Percentiles rank a stretch among this genome's conserved stretches.
Evolutionary conservation across 768 basidiomycete genomes (phyloP).

Genomic region (Rhodotorula paludigena): DNA sequence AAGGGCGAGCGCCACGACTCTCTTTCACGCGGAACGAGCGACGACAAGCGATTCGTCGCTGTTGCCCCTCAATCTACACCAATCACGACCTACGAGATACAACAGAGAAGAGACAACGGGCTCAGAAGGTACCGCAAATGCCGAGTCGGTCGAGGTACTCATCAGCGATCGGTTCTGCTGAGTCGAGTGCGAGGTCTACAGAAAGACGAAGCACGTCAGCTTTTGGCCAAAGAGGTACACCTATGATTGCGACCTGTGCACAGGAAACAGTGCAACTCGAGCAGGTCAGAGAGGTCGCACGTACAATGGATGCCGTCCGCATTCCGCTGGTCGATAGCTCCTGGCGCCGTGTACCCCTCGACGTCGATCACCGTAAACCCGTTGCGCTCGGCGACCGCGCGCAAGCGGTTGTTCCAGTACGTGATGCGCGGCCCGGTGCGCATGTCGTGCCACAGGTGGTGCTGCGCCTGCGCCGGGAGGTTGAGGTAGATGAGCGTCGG

Average conservation of each 20-base stretch:
- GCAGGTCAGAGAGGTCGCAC: neutral
- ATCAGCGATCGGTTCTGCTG: conserved; percentile 4
- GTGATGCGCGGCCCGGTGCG: conserved; percentile 14
- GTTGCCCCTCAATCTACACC: too few species aligned
- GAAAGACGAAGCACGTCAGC: neutral
- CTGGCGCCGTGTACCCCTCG: neutral
- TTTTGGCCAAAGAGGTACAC: neutral
- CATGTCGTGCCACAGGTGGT: conserved; percentile 17
- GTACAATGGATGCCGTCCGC: conserved; percentile 27
- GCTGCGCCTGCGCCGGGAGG: conserved; percentile 15
- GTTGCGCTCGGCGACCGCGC: neutral
- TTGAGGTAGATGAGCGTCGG: conserved; percentile 15
- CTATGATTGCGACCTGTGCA: neutral
- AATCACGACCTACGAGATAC: too few species aligned
- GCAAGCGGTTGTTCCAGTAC: conserved; percentile 3
- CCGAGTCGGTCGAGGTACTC: neutral
- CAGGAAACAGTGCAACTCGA: too few species aligned
- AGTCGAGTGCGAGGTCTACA: neutral
- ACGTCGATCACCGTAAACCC: conserved; percentile 24
- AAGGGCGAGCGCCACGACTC: too few species aligned
- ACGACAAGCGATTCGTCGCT: too few species aligned
- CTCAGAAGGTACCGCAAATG: neutral
- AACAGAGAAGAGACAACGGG: neutral
- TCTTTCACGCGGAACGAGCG: too few species aligned
- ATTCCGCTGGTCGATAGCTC: conserved; percentile 13